Percentiles rank a stretch among this genome's conserved stretches.
Evolutionary conservation across 768 basidiomycete genomes (phyloP).

Genomic region (Lentinula detonsa): DNA sequence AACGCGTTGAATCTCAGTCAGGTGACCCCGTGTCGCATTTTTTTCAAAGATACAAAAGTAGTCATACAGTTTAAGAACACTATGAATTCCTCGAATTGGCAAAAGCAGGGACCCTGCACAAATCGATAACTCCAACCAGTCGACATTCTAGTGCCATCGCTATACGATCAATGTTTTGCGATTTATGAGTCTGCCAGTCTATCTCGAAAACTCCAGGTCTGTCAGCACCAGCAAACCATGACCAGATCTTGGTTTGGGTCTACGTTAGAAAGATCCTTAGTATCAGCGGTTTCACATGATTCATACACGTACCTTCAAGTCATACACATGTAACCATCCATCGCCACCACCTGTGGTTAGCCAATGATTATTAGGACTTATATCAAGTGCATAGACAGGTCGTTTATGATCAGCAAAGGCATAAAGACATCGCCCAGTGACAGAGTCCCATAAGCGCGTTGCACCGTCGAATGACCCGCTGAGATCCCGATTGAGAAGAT

Average conservation of each 20-base stretch:
- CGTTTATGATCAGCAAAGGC: conserved; percentile 67
- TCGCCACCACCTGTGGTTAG: conserved; percentile 79
- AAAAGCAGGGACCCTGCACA: conserved; percentile 31
- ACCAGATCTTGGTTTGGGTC: conserved; percentile 51
- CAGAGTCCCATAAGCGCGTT: conserved; percentile 77
- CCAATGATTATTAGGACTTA: conserved; percentile 68
- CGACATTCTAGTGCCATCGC: conserved; percentile 66
- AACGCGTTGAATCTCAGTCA: neutral
- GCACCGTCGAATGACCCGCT: conserved; percentile 81
- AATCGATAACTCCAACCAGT: conserved; percentile 64
- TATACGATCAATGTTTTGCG: conserved; percentile 49
- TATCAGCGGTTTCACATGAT: neutral
- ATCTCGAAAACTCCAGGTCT: conserved; percentile 71
- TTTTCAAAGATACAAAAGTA: neutral
- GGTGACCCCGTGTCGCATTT: neutral
- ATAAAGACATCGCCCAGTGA: conserved; percentile 68
- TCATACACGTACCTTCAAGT: conserved; percentile 45
- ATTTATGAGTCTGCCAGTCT: conserved; percentile 56
- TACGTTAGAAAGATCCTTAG: conserved; percentile 12
- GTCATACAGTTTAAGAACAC: neutral
- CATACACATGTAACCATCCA: conserved; percentile 69
- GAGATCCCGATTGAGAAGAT: conserved; percentile 1
- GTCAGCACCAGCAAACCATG: conserved; percentile 53
- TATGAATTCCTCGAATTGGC: neutral
- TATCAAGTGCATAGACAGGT: conserved; percentile 67